Evolutionary conservation across 192 early-diverging fungal species (phyloP).

Genomic region (Mortierella antarctica): DNA sequence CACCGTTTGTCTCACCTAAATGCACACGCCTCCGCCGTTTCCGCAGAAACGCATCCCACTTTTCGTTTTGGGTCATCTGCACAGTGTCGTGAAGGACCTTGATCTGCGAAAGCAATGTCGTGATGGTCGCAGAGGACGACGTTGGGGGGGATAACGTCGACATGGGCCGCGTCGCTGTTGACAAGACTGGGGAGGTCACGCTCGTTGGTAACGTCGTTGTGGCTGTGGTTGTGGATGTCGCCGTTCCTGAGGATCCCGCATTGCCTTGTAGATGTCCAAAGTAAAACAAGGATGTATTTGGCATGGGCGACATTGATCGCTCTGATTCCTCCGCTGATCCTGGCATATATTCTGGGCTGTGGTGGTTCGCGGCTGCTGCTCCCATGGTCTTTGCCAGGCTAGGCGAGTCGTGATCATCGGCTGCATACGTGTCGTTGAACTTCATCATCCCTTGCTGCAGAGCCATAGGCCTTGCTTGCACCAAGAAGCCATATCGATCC

Average conservation of each 20-base stretch:
- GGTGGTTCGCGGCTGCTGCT: background rate
- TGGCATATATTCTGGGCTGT: constrained; percentile 15
- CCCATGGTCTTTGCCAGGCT: background rate
- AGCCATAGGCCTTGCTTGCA: constrained; percentile 46
- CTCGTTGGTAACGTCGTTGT: constrained; percentile 9
- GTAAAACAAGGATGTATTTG: constrained; percentile 13
- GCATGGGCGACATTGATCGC: constrained; percentile 17
- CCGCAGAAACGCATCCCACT: constrained; percentile 45
- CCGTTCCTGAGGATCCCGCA: constrained; percentile 1
- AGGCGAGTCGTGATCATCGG: constrained; percentile 27
- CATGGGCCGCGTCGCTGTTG: constrained; percentile 29
- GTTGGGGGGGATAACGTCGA: constrained; percentile 43
- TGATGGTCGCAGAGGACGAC: constrained; percentile 20
- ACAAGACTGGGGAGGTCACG: constrained; percentile 38
- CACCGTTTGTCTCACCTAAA: constrained; percentile 38
- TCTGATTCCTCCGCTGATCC: constrained; percentile 19
- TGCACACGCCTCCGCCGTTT: constrained; percentile 43
- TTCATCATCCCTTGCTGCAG: constrained; percentile 46
- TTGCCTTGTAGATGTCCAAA: constrained; percentile 10
- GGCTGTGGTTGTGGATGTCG: constrained; percentile 11
- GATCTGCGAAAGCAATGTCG: constrained; percentile 45
- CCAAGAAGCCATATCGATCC: constrained; percentile 47
- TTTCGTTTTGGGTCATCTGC: constrained; percentile 46
- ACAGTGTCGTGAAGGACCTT: constrained; percentile 53
- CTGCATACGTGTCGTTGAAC: constrained; percentile 29